These are phyloP conservation scores for Sanghuangporus sanghuang DNA, from an alignment of 1,284 basidiomycete genomes.

Conservation along the genomic window DNA sequence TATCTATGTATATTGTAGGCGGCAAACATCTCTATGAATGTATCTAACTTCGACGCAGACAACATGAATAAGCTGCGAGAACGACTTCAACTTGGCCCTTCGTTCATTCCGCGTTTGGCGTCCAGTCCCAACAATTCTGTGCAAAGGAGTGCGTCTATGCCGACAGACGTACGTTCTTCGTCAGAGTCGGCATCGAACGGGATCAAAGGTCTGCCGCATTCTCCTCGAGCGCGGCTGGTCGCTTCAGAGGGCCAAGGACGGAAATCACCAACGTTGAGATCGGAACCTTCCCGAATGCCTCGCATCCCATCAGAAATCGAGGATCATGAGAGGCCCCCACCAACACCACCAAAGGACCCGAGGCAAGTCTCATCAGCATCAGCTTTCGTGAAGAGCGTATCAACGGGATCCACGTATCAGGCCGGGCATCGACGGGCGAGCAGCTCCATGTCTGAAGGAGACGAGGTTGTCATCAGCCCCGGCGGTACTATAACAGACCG, in stretches of 20 bases:
- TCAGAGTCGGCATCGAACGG: neutral
- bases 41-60: conserved; percentile 2
- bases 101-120: conserved; percentile 14
- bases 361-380: neutral
- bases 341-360: conserved; percentile 31
- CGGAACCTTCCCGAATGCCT: neutral
- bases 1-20: conserved; percentile 3
- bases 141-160: conserved; percentile 11
- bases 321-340: conserved; percentile 24
- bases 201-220: neutral
- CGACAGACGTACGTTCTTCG: neutral
- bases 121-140: neutral
- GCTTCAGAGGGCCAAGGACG: conserved; percentile 5
- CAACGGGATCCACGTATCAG: neutral
- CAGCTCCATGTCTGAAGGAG: conserved; percentile 12
- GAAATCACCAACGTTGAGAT: neutral
- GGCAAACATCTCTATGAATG: conserved; percentile 14
- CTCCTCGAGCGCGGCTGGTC: neutral
- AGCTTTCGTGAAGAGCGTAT: conserved; percentile 11
- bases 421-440: neutral
- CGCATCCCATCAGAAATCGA: conserved; percentile 12
- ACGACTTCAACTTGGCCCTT: conserved; percentile 13
- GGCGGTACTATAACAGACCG: conserved; percentile 22
- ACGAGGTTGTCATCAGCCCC: conserved; percentile 12
- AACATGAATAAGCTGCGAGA: conserved; percentile 11